Conservation (phyloP, 306 rosid species). For the Aeschynomene evenia region DNA sequence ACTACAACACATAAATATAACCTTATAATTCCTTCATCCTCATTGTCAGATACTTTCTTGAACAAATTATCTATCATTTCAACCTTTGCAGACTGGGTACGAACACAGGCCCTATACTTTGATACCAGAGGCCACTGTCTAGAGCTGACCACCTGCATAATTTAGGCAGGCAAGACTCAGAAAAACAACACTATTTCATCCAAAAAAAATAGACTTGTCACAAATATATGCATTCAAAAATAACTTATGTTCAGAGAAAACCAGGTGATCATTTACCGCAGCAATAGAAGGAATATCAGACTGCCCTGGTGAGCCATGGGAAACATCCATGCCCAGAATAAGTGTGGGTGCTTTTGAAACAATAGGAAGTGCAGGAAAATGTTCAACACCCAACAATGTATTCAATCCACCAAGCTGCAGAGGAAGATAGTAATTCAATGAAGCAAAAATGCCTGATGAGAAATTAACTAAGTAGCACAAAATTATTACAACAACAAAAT, state of each 20-base stretch:
- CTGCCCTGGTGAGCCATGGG: conserved; percentile 99
- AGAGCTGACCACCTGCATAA: conserved; percentile 83
- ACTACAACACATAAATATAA: background rate
- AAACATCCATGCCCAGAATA: conserved; percentile 97
- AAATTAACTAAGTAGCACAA: background rate
- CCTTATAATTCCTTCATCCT: conserved; percentile 94
- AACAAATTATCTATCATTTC: conserved; percentile 91
- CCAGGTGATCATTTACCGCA: conserved; percentile 52
- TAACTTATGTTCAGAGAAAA: background rate
- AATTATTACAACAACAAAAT: background rate
- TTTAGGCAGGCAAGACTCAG: background rate
- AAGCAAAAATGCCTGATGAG: background rate
- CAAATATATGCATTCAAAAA: background rate
- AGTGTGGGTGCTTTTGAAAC: conserved; percentile 85
- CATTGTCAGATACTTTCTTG: conserved; percentile 64
- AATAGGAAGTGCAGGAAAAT: conserved; percentile 61
- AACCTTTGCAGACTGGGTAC: conserved; percentile 82
- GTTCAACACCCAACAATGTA: conserved; percentile 71
- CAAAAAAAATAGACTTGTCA: background rate
- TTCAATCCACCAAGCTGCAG: conserved; percentile 91
- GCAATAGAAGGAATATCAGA: conserved; percentile 90
- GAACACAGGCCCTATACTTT: conserved; percentile 82
- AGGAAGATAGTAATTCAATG: background rate
- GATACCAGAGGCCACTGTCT: conserved; percentile 92
- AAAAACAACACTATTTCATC: background rate